Base-by-base conservation (phyloP, 1,284 basidiomycete species). In the Crucibulum cyathiforme region DNA sequence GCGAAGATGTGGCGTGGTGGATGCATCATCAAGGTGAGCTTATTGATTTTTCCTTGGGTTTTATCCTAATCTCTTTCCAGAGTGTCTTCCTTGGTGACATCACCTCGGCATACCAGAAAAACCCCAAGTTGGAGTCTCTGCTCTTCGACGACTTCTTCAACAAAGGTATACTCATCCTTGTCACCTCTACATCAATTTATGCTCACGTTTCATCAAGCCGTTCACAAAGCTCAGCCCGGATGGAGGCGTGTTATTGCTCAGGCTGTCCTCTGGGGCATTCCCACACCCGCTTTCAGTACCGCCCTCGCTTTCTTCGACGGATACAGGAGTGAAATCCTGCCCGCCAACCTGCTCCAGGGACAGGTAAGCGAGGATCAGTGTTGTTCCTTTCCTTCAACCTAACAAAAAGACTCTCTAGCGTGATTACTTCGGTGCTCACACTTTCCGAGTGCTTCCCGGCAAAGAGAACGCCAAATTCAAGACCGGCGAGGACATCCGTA, bases 1-100 rank as follows among this genome's bases (percentile, higher is more conserved):
- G 98, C 98, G 53, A 90, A 87, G 68, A 99, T 99, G 95, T 99
- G 98, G 98, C 95, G 97, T 73, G 98, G 98, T 68, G 98, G 98
- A 67, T 99, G 98, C 81, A 99, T 99, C 80, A 99, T 99, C 88
- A 95, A 96, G 86, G 89, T 84, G 54, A 36, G 60, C 63, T n/a
- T n/a, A 37, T 13, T 15, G 55, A 53, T 34, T 34, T 10, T 46
- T 46, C 19, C 38, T 17, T 45, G 38, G 34, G 6, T 47, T 41
- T 47, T 56, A 35, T 53, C 46, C 34, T 56, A 43, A 35, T 48
- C 24, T n/a, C 56, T 35, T 10, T 54, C 36, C 61, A 87, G 90
- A 92, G 90, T 70, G 96, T 98, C 74, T 98, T 98, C 91, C 85
- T 98, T 61, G 86, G 88, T 66, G 96, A 98, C 77, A 98, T 98